These are phyloP conservation scores for Neurospora africana DNA, from an alignment of 495 filamentous ascomycete genomes.

Conservation along the genomic window DNA sequence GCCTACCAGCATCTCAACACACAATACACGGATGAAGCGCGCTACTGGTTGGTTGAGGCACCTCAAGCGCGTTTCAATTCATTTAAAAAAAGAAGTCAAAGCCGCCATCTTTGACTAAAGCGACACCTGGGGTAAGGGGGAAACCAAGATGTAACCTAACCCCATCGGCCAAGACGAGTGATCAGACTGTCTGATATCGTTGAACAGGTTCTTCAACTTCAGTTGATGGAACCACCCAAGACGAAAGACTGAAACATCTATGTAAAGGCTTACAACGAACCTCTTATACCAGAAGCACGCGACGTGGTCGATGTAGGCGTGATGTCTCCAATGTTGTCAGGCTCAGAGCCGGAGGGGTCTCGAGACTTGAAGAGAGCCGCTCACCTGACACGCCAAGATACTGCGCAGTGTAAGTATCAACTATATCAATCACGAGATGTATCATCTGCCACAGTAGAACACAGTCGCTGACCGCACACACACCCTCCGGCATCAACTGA, in stretches of 20 bases:
- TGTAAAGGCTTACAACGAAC: neutral
- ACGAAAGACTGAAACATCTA: neutral
- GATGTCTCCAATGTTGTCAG: neutral
- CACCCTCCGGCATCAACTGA: neutral
- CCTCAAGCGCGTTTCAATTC: conserved; percentile 22
- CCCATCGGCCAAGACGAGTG: neutral
- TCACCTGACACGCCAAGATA: neutral
- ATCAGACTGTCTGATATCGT: neutral
- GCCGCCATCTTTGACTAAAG: conserved; percentile 4
- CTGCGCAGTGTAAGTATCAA: neutral
- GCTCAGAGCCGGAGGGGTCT: neutral
- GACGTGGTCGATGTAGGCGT: neutral
- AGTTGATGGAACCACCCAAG: neutral
- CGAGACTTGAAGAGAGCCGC: neutral
- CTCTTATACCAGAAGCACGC: neutral
- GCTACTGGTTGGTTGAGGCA: conserved; percentile 21
- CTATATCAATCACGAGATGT: neutral
- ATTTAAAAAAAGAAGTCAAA: conserved; percentile 24
- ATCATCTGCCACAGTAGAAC: neutral
- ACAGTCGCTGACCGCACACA: neutral
- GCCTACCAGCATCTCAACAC: conserved; percentile 7
- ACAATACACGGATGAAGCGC: conserved; percentile 24
- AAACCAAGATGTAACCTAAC: neutral
- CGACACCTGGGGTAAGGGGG: neutral
- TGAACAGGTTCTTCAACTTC: neutral